These are phyloP conservation scores for Harringtonia lauricola DNA, from an alignment of 2,329 filamentous ascomycete genomes.

Conservation along the genomic window DNA sequence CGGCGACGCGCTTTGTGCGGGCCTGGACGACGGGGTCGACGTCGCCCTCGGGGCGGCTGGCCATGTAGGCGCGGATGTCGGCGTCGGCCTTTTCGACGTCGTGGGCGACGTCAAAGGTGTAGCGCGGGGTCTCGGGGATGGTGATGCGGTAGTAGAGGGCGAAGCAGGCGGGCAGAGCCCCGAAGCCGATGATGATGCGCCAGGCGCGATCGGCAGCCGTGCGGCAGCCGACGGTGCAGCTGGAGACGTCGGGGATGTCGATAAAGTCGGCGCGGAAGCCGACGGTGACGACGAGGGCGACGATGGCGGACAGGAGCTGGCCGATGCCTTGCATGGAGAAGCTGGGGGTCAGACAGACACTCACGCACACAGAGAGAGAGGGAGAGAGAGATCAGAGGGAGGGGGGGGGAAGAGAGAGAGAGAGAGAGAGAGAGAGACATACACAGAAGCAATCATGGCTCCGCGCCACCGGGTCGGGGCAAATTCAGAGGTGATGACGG, in stretches of 20 bases:
- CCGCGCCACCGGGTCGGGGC: slow-evolving; percentile 73
- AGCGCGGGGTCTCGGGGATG: slow-evolving; percentile 74
- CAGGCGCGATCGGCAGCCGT: slow-evolving; percentile 69
- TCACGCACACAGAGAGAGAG: neutral
- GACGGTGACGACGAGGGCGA: slow-evolving; percentile 57
- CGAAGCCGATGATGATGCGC: slow-evolving; percentile 71
- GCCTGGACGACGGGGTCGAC: slow-evolving; percentile 37
- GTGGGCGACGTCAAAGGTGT: slow-evolving; percentile 54
- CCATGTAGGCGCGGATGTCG: slow-evolving; percentile 53
- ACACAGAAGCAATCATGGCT: slow-evolving; percentile 60
- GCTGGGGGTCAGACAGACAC: slow-evolving; percentile 34
- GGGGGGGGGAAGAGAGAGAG: neutral
- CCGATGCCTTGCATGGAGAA: slow-evolving; percentile 80
- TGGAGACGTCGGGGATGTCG: slow-evolving; percentile 24
- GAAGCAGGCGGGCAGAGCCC: slow-evolving; percentile 64
- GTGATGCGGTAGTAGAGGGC: slow-evolving; percentile 80
- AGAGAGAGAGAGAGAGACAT: neutral
- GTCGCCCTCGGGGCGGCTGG: slow-evolving; percentile 34
- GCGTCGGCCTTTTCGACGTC: slow-evolving; percentile 66
- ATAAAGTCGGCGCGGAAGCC: slow-evolving; percentile 47
- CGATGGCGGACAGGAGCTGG: slow-evolving; percentile 60
- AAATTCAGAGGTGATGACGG: slow-evolving; percentile 73
- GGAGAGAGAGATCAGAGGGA: neutral
- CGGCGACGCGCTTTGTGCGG: slow-evolving; percentile 39
- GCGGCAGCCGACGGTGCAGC: slow-evolving; percentile 53